phyloP scores from a whole-genome alignment of 2,329 filamentous ascomycete species.

The Diaporthe amygdali region DNA sequence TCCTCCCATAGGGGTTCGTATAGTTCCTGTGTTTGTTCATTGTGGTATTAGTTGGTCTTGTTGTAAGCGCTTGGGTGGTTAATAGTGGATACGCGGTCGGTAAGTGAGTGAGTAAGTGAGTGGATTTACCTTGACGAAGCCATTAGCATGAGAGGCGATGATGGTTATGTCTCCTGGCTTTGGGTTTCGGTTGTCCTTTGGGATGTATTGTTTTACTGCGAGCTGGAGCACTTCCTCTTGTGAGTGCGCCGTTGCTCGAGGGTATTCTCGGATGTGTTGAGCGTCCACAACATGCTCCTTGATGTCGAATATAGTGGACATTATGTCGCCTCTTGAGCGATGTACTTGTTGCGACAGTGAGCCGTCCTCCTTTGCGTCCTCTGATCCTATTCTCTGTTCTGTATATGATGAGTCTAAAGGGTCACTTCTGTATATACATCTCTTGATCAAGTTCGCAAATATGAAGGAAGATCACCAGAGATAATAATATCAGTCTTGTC shows the following conservation, averaged over 20 bases:
- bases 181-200: slow-evolving; percentile 70
- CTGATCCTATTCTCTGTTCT: not conserved
- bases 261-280: slow-evolving; percentile 83
- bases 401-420: not conserved
- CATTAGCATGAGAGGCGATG: slow-evolving; percentile 87
- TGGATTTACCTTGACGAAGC: slow-evolving; percentile 77
- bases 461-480: not conserved
- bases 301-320: slow-evolving; percentile 61
- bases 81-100: not conserved
- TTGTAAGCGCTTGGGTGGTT: no score
- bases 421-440: not conserved
- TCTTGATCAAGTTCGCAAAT: not conserved
- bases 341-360: not conserved
- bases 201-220: slow-evolving; percentile 87
- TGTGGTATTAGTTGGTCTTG: not conserved
- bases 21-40: slow-evolving; percentile 67
- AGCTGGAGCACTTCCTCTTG: slow-evolving; percentile 79
- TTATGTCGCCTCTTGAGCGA: slow-evolving; percentile 22
- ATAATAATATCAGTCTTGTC: not conserved
- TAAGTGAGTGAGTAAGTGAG: not conserved
- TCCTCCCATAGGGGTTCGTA: slow-evolving; percentile 95
- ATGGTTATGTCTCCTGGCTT: slow-evolving; percentile 82
- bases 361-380: not conserved
- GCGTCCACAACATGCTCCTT: slow-evolving; percentile 76
- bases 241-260: slow-evolving; percentile 70